Evolutionary conservation across 2,329 filamentous ascomycete species (phyloP).

Genomic region (Monilinia polystroma): DNA sequence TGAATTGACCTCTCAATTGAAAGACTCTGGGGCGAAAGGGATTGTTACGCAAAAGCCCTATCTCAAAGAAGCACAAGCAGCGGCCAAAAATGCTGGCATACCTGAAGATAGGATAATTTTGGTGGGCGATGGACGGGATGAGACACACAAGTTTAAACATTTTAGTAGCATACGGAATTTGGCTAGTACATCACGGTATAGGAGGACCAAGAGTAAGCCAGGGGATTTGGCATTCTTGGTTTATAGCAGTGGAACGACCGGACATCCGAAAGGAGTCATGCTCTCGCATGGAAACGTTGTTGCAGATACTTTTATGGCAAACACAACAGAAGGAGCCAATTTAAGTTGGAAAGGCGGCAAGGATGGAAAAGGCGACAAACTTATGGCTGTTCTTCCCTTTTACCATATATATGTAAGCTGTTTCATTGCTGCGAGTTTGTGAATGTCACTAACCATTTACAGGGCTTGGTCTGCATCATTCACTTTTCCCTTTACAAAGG

Average conservation of each 20-base stretch:
- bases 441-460: constrained; percentile 14
- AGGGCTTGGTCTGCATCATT: constrained; percentile 69
- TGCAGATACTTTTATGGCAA: constrained; percentile 64
- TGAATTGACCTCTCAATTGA: constrained; percentile 82
- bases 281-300: constrained; percentile 81
- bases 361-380: constrained; percentile 64
- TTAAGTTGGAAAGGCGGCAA: constrained; percentile 57
- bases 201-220: constrained; percentile 62
- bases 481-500: constrained; percentile 67
- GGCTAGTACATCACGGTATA: constrained; percentile 56
- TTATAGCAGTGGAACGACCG: constrained; percentile 87
- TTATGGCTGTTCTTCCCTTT: constrained; percentile 81
- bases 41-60: constrained; percentile 71
- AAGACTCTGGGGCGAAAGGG: constrained; percentile 71
- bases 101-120: constrained; percentile 70
- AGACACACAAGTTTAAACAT: constrained; percentile 61
- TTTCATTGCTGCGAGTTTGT: background rate
- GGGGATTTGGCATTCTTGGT: constrained; percentile 81
- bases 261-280: constrained; percentile 88
- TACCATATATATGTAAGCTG: constrained; percentile 80
- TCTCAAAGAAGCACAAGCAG: constrained; percentile 63
- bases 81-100: constrained; percentile 69
- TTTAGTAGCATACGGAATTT: constrained; percentile 69
- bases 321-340: constrained; percentile 53
- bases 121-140: constrained; percentile 67